phyloP scores from a whole-genome alignment of 2,329 filamentous ascomycete species.

The Stachybotrys elegans region DNA sequence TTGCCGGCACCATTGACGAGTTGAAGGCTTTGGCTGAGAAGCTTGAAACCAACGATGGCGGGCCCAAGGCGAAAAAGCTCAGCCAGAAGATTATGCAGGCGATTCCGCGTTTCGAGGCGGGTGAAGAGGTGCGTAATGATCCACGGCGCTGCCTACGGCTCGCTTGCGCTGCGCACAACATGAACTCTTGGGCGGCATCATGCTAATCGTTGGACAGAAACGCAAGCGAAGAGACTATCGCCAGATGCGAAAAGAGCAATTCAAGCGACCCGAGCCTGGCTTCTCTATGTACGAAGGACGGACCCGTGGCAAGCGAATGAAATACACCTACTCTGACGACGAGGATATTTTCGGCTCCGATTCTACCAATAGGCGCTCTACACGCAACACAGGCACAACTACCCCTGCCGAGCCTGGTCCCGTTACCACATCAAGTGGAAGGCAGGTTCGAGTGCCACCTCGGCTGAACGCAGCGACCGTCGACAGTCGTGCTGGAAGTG shows the following conservation, averaged over 20 bases:
- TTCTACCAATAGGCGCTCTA: conserved; percentile 61
- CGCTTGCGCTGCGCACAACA: too few relatives aligned
- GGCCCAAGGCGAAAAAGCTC: conserved; percentile 73
- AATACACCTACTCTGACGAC: conserved; percentile 93
- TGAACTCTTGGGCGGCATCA: background rate
- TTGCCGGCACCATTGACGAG: conserved; percentile 88
- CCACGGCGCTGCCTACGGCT: too few relatives aligned
- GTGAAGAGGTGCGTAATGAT: conserved; percentile 66
- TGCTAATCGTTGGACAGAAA: conserved; percentile 55
- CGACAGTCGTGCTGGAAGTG: conserved; percentile 41
- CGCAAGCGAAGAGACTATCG: conserved; percentile 90
- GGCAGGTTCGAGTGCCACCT: conserved; percentile 69
- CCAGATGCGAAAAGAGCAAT: conserved; percentile 77
- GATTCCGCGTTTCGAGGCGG: conserved; percentile 85
- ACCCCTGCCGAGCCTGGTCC: conserved; percentile 65
- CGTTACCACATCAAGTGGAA: conserved; percentile 76
- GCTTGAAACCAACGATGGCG: conserved; percentile 70
- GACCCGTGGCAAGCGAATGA: conserved; percentile 91
- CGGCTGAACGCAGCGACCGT: conserved; percentile 59
- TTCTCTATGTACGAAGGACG: conserved; percentile 95
- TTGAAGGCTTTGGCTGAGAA: conserved; percentile 70
- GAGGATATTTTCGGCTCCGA: conserved; percentile 68
- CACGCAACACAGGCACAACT: conserved; percentile 67
- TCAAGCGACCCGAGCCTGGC: conserved; percentile 79
- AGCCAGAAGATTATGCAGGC: conserved; percentile 73